A percentile compares a stretch with the other conserved stretches of the same genome.
Conservation (phyloP, 352 stramenopile species). For the Phytophthora cactorum region DNA sequence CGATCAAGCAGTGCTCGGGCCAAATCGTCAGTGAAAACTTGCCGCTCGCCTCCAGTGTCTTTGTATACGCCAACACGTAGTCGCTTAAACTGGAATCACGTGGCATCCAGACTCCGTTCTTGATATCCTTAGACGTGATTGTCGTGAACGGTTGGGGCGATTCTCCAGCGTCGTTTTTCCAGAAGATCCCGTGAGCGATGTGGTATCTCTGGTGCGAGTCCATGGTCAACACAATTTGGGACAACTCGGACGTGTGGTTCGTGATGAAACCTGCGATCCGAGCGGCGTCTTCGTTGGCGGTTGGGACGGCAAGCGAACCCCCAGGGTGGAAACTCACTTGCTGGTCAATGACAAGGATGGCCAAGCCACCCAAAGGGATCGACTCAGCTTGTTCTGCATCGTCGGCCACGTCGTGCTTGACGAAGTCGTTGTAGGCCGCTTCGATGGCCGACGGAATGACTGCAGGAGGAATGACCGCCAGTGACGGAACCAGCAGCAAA, state of each 20-base stretch:
- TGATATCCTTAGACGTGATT: conserved; percentile 88
- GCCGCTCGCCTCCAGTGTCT: conserved; percentile 75
- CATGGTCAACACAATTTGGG: conserved; percentile 92
- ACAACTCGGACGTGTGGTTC: conserved; percentile 56
- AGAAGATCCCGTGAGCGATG: conserved; percentile 94
- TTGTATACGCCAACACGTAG: conserved; percentile 89
- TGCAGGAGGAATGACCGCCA: conserved; percentile 5
- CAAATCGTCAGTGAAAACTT: conserved; percentile 94
- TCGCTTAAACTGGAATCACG: conserved; percentile 64
- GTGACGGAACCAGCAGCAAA: conserved; percentile 2
- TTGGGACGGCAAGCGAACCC: conserved; percentile 92
- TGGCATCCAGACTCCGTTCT: conserved; percentile 52
- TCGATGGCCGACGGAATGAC: conserved; percentile 14
- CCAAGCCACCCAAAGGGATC: conserved; percentile 44
- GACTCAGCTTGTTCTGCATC: conserved; percentile 40
- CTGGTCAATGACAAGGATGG: conserved; percentile 93
- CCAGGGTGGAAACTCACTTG: conserved; percentile 95
- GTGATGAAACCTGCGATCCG: conserved; percentile 90
- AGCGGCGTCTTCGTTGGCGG: conserved; percentile 84
- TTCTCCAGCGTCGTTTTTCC: conserved; percentile 66
- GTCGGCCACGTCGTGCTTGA: conserved; percentile 28
- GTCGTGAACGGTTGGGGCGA: conserved; percentile 91
- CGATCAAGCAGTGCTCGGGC: conserved; percentile 96
- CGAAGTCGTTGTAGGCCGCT: not conserved
- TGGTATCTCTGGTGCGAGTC: conserved; percentile 95